Conservation (phyloP, 495 filamentous ascomycete genomes). For the Hypoxylon rickii region DNA sequence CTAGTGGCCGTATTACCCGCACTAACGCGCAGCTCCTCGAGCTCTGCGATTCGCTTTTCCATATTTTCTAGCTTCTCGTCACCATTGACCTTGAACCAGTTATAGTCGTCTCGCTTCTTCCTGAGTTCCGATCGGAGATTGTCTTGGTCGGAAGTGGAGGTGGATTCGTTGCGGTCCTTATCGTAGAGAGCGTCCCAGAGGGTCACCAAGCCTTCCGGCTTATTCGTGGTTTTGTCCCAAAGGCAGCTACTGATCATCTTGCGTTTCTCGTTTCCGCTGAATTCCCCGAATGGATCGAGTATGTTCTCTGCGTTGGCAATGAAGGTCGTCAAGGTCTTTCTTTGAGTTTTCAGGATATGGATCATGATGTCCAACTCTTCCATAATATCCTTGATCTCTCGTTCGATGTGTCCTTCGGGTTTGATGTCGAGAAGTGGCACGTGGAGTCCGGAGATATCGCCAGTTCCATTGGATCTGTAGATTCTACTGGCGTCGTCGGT, state of each 20-base stretch:
- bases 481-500: slow-evolving; percentile 36
- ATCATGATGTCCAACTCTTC: slow-evolving; percentile 77
- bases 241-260: neutral
- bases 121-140: too few species aligned
- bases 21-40: slow-evolving; percentile 33
- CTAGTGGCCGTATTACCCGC: slow-evolving; percentile 35
- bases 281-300: slow-evolving; percentile 31
- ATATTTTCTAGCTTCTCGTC: slow-evolving; percentile 28
- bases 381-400: slow-evolving; percentile 71
- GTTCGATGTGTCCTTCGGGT: slow-evolving; percentile 64
- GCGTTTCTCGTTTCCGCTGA: slow-evolving; percentile 11
- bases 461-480: slow-evolving; percentile 32
- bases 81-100: slow-evolving; percentile 37
- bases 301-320: slow-evolving; percentile 56
- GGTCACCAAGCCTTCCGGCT: neutral
- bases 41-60: slow-evolving; percentile 30
- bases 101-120: slow-evolving; percentile 17
- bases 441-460: slow-evolving; percentile 42
- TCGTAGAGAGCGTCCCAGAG: neutral
- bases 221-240: slow-evolving; percentile 1
- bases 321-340: slow-evolving; percentile 61
- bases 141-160: too few species aligned
- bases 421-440: slow-evolving; percentile 66
- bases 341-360: slow-evolving; percentile 59
- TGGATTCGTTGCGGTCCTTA: neutral